Percentiles rank a stretch among this genome's conserved stretches.
Evolutionary conservation across 2,329 filamentous ascomycete species (phyloP).

Genomic region (Neonectria neomacrospora): DNA sequence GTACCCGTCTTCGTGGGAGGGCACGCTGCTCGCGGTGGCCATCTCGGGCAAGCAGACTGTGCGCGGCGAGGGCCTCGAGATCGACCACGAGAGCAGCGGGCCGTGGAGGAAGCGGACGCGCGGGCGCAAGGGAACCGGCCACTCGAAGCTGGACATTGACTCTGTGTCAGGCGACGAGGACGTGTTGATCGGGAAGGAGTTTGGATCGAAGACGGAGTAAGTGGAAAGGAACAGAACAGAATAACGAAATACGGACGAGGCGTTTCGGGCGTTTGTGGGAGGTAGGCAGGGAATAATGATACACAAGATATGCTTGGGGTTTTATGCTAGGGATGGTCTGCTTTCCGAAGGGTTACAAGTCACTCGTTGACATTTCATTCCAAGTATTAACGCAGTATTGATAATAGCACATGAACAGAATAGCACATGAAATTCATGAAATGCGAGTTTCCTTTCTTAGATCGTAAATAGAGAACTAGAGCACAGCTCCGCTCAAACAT

Average conservation of each 20-base stretch:
- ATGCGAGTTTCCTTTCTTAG: background rate
- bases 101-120: conserved; percentile 45
- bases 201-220: background rate
- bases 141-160: conserved; percentile 48
- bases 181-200: conserved; percentile 42
- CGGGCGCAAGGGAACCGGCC: conserved; percentile 56
- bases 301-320: background rate
- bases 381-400: background rate
- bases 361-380: conserved; percentile 14
- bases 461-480: conserved; percentile 15
- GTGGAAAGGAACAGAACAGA: background rate
- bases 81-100: conserved; percentile 50
- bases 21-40: conserved; percentile 53
- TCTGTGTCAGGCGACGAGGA: conserved; percentile 48
- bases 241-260: conserved; percentile 17
- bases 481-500: conserved; percentile 20
- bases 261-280: background rate
- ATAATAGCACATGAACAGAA: conserved; percentile 4
- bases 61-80: conserved; percentile 56
- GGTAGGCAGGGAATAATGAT: background rate
- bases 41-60: conserved; percentile 55
- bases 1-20: conserved; percentile 64
- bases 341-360: background rate
- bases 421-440: conserved; percentile 1
- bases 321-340: background rate